A percentile compares a stretch with the other conserved stretches of the same genome.
Evolutionary conservation across 306 rosid species (phyloP).

Genomic region (Prunus salicina): DNA sequence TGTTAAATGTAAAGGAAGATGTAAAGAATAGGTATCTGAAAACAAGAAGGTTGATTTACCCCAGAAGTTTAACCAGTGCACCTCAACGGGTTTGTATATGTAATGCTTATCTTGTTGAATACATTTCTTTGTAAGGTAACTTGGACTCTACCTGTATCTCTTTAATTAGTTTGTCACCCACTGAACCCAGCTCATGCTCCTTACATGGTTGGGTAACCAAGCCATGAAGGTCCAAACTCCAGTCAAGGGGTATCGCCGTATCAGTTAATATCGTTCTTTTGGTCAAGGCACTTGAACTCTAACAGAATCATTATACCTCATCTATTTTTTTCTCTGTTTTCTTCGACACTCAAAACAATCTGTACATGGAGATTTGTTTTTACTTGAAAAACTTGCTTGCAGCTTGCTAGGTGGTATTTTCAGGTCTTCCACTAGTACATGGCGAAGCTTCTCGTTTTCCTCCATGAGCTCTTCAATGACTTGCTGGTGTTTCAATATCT

Average conservation of each 20-base stretch:
- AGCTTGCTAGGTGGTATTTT: constrained; percentile 73
- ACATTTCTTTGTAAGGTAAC: neutral
- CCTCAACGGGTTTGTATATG: neutral
- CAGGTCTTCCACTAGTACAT: constrained; percentile 71
- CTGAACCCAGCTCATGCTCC: neutral
- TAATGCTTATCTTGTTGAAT: neutral
- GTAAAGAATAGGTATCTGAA: neutral
- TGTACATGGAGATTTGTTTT: constrained; percentile 47
- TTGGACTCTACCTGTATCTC: neutral
- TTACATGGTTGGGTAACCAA: constrained; percentile 1
- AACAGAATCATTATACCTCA: constrained; percentile 1
- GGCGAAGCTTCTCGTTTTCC: constrained; percentile 86
- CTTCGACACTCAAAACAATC: constrained; percentile 86
- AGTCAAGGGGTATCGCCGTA: neutral
- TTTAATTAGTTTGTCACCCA: neutral
- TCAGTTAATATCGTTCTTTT: constrained; percentile 1
- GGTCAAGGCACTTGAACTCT: constrained; percentile 13
- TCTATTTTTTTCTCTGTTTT: constrained; percentile 62
- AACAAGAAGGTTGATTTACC: neutral
- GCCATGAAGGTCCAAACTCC: constrained; percentile 3
- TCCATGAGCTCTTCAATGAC: constrained; percentile 77
- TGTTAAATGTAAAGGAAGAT: neutral
- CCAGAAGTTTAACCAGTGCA: neutral
- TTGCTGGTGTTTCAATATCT: constrained; percentile 91
- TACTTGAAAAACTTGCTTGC: constrained; percentile 46